Percentiles rank a stretch among this genome's conserved stretches.
These are phyloP conservation scores for Neofusicoccum ribis DNA, from an alignment of 2,329 filamentous ascomycete species.

Conservation along the genomic window DNA sequence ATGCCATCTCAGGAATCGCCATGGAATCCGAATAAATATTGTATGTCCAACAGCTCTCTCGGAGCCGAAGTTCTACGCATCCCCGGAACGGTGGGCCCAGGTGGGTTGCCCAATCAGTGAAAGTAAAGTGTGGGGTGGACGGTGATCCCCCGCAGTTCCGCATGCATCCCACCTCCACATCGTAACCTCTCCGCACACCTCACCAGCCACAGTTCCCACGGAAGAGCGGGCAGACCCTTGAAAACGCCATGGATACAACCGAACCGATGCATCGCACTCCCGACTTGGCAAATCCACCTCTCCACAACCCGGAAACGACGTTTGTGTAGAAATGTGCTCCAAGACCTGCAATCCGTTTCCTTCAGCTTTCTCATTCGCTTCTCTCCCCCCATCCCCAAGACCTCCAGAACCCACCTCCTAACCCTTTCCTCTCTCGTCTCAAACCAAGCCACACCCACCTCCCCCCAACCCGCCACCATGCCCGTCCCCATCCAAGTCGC, in stretches of 20 bases:
- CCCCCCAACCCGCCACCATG: constrained; percentile 25
- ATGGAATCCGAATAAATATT: constrained; percentile 3
- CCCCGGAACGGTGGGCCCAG: background rate
- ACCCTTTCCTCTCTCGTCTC: too few relatives aligned
- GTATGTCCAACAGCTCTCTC: too few relatives aligned
- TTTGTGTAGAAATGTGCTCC: background rate
- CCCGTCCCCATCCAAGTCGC: constrained; percentile 34
- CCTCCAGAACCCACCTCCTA: background rate
- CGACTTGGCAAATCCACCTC: background rate
- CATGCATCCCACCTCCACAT: background rate
- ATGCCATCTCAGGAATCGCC: background rate
- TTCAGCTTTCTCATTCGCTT: background rate
- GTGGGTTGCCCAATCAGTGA: background rate
- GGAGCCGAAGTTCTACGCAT: background rate
- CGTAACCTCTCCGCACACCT: constrained; percentile 3
- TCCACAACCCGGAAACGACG: background rate
- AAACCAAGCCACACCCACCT: too few relatives aligned
- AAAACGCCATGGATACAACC: background rate
- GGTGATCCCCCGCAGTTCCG: constrained; percentile 2
- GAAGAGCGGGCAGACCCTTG: background rate
- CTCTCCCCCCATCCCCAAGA: background rate
- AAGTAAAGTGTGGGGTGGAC: background rate
- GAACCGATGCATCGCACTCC: background rate
- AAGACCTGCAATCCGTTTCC: background rate
- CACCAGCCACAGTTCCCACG: constrained; percentile 8